phyloP scores from a whole-genome alignment of 2,329 filamentous ascomycete species.

The Aureobasidium sp. region DNA sequence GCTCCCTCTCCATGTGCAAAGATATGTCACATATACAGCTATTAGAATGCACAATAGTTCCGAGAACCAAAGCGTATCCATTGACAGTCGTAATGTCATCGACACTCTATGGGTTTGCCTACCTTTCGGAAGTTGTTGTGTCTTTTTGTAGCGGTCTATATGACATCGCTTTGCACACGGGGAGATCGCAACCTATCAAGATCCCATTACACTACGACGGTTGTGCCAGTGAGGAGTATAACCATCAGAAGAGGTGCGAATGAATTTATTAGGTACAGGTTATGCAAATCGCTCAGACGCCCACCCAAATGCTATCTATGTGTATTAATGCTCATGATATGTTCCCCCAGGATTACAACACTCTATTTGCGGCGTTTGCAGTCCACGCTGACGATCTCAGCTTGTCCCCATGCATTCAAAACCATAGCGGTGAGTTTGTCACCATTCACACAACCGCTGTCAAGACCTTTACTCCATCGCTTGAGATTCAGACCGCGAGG shows the following conservation, averaged over 20 bases:
- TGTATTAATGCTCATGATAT: background rate
- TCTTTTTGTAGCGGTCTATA: too few relatives aligned
- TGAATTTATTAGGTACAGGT: background rate
- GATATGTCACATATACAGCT: too few relatives aligned
- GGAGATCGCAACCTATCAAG: too few relatives aligned
- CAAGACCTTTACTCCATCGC: slow-evolving; percentile 73
- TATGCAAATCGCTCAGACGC: background rate
- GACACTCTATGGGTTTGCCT: too few relatives aligned
- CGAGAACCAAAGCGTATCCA: too few relatives aligned
- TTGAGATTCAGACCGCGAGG: slow-evolving; percentile 57
- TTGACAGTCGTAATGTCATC: too few relatives aligned
- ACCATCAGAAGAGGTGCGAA: background rate
- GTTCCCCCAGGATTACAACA: background rate
- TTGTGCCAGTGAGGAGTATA: too few relatives aligned
- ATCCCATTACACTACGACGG: too few relatives aligned
- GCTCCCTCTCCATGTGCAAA: too few relatives aligned
- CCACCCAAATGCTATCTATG: background rate
- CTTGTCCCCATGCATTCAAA: slow-evolving; percentile 47
- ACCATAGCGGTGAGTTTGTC: slow-evolving; percentile 69
- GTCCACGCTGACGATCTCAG: slow-evolving; percentile 29
- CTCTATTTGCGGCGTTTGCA: slow-evolving; percentile 29
- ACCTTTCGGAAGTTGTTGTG: too few relatives aligned
- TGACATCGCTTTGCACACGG: too few relatives aligned
- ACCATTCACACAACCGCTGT: slow-evolving; percentile 73
- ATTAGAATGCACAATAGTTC: too few relatives aligned